Evolutionary conservation across 805 yeast genomes (phyloP).

Genomic region (Metschnikowia anglica): DNA sequence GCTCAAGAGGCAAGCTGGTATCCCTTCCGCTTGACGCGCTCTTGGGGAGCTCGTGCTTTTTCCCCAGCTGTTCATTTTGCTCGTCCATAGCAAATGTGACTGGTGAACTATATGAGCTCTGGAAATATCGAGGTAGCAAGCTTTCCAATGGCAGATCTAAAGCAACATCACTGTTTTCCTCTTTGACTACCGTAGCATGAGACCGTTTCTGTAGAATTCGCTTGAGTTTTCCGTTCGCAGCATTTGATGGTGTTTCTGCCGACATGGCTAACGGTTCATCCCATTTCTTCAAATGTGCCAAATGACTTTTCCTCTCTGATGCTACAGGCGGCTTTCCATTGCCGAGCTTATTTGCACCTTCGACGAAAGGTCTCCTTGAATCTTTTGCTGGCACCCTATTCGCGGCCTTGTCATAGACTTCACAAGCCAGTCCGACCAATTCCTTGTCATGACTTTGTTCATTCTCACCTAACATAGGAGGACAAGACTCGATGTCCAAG

Average conservation of each 20-base stretch:
- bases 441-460: neutral
- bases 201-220: conserved; percentile 1
- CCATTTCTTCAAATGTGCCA: neutral
- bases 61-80: neutral
- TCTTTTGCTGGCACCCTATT: neutral
- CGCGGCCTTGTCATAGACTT: neutral
- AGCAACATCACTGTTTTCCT: neutral
- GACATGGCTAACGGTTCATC: neutral
- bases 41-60: neutral
- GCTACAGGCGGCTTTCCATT: neutral
- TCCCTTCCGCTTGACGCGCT: conserved; percentile 5
- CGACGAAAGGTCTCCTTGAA: neutral
- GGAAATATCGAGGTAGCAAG: conserved; percentile 7
- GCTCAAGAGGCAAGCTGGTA: conserved; percentile 4
- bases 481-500: conserved; percentile 12
- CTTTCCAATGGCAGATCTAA: conserved; percentile 10
- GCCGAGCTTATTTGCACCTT: neutral
- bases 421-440: neutral
- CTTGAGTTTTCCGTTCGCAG: conserved; percentile 1
- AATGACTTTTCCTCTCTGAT: neutral
- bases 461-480: conserved; percentile 5
- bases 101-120: conserved; percentile 11
- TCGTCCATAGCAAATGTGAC: conserved; percentile 2
- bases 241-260: neutral
- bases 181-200: neutral